A percentile compares a stretch with the other conserved stretches of the same genome.
Conservation (phyloP, 805 yeast genomes). For the Candida ortonii region DNA sequence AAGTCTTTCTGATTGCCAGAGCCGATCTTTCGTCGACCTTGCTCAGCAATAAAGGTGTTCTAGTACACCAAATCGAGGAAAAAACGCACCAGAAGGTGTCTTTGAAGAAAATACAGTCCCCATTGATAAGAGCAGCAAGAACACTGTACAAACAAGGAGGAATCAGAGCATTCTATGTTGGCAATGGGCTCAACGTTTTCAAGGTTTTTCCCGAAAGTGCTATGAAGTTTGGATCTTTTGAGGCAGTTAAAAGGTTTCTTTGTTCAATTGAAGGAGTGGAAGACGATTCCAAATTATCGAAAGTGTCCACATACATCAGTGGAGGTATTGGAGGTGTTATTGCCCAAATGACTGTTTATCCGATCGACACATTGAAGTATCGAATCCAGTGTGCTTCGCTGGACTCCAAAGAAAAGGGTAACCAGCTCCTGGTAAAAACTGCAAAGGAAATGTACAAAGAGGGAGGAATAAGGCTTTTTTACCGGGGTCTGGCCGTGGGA, state of each 20-base stretch:
- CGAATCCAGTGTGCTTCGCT: constrained; percentile 90
- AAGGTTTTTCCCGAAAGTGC: constrained; percentile 97
- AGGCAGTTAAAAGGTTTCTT: constrained; percentile 72
- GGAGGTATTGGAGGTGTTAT: constrained; percentile 97
- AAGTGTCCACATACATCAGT: constrained; percentile 77
- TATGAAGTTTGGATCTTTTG: constrained; percentile 95
- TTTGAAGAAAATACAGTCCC: constrained; percentile 57
- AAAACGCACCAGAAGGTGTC: constrained; percentile 41
- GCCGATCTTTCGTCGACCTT: constrained; percentile 75
- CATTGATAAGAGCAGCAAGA: constrained; percentile 74
- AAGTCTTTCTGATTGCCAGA: constrained; percentile 90
- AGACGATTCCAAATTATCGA: constrained; percentile 68
- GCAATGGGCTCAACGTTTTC: constrained; percentile 88
- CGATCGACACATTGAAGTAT: constrained; percentile 91
- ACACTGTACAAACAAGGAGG: constrained; percentile 89
- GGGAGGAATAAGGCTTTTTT: constrained; percentile 77
- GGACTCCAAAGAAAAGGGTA: constrained; percentile 60
- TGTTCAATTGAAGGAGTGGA: constrained; percentile 73
- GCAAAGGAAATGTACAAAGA: constrained; percentile 74
- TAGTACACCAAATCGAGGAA: constrained; percentile 31
- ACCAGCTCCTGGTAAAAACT: constrained; percentile 57
- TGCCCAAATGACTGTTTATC: constrained; percentile 90
- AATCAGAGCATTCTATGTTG: constrained; percentile 81
- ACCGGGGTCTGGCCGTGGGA: constrained; percentile 89
- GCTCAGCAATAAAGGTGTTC: constrained; percentile 50